Evolutionary conservation across 2,329 filamentous ascomycete genomes (phyloP).

Genomic region (Pseudocercospora macadamiae): DNA sequence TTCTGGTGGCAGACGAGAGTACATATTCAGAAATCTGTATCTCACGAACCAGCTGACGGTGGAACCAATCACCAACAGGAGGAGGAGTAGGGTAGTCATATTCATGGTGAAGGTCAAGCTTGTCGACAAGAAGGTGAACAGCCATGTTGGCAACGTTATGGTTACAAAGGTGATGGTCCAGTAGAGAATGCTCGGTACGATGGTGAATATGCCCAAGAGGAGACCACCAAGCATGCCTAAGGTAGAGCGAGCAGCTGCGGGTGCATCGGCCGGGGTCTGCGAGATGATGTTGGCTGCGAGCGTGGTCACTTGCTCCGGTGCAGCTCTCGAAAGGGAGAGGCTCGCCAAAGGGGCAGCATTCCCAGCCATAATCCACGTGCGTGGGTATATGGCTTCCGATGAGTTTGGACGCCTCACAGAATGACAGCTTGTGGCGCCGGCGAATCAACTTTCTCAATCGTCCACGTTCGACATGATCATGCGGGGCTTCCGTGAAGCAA

Average conservation of each 20-base stretch:
- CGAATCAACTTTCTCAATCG: not conserved
- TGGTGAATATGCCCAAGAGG: constrained; percentile 38
- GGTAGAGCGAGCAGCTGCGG: constrained; percentile 25
- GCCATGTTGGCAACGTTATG: constrained; percentile 83
- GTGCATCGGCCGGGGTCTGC: constrained; percentile 21
- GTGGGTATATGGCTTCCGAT: not conserved
- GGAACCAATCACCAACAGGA: constrained; percentile 76
- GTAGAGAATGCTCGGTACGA: constrained; percentile 66
- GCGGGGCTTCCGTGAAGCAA: not conserved
- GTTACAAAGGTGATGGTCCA: constrained; percentile 84
- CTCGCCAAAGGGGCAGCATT: not conserved
- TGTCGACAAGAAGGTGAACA: constrained; percentile 88
- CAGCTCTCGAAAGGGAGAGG: constrained; percentile 7
- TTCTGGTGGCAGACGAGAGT: constrained; percentile 88
- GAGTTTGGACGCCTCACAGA: not conserved
- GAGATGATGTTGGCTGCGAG: constrained; percentile 15
- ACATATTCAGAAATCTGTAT: constrained; percentile 97
- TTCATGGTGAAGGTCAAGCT: constrained; percentile 98
- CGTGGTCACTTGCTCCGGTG: not conserved
- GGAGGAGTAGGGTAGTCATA: constrained; percentile 89
- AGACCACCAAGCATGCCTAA: constrained; percentile 39
- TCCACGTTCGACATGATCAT: constrained; percentile 3
- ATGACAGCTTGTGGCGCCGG: too few relatives aligned
- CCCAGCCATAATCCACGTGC: constrained; percentile 19
- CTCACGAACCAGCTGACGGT: constrained; percentile 90